Conservation (phyloP, 2,329 filamentous ascomycete genomes). For the Fusarium cicatricum region DNA sequence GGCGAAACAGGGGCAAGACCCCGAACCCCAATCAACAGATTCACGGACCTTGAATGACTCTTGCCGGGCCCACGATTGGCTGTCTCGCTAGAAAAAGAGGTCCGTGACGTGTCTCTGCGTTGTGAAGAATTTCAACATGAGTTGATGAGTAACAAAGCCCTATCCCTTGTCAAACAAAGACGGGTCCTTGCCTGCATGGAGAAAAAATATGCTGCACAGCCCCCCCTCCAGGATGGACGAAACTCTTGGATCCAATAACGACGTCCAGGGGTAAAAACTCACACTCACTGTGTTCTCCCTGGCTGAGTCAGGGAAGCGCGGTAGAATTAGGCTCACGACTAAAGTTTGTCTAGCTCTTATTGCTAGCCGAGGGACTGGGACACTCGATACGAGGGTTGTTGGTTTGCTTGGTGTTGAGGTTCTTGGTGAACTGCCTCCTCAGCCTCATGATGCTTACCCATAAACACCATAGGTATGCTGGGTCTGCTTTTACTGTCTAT, state of each 20-base stretch:
- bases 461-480: background rate
- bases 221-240: slow-evolving; percentile 17
- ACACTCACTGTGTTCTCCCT: background rate
- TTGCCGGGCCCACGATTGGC: slow-evolving; percentile 29
- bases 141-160: slow-evolving; percentile 22
- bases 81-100: slow-evolving; percentile 21
- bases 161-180: slow-evolving; percentile 29
- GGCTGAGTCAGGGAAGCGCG: slow-evolving; percentile 1
- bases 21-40: background rate
- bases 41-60: slow-evolving; percentile 31
- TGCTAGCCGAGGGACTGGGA: background rate
- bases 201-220: slow-evolving; percentile 30
- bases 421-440: background rate
- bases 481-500: background rate
- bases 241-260: slow-evolving; percentile 20
- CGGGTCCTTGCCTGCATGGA: slow-evolving; percentile 7
- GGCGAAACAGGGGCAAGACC: slow-evolving; percentile 14
- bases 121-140: slow-evolving; percentile 15
- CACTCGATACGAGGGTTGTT: slow-evolving; percentile 19
- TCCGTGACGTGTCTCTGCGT: slow-evolving; percentile 36
- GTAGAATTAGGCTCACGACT: slow-evolving; percentile 35
- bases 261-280: background rate
- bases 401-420: no score
- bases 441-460: no score
- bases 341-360: slow-evolving; percentile 24